These are phyloP conservation scores for Rubus parviflorus DNA, from an alignment of 306 rosid species.

Conservation along the genomic window DNA sequence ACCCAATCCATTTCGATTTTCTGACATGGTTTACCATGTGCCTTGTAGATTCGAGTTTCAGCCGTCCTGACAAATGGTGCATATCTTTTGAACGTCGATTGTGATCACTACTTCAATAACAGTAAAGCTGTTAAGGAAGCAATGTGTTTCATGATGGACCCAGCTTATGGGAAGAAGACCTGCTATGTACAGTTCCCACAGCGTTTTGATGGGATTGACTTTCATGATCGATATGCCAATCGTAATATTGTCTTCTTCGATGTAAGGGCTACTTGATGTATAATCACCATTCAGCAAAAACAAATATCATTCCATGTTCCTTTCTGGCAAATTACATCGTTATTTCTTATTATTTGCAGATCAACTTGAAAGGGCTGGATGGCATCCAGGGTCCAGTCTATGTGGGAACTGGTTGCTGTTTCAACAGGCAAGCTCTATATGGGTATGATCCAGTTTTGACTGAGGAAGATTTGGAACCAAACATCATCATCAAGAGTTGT, in stretches of 20 bases:
- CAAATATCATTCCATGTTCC: not conserved
- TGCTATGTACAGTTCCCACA: slow-evolving; percentile 99
- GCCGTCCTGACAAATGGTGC: slow-evolving; percentile 99
- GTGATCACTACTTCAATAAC: slow-evolving; percentile 99
- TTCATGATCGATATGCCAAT: slow-evolving; percentile 99
- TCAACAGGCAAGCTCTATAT: slow-evolving; percentile 97
- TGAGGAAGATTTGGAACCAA: slow-evolving; percentile 91
- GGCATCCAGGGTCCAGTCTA: slow-evolving; percentile 99
- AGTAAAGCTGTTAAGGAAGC: slow-evolving; percentile 98
- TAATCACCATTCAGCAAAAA: not conserved
- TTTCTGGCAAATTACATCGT: not conserved
- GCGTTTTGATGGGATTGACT: slow-evolving; percentile 96
- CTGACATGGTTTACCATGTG: slow-evolving; percentile 35
- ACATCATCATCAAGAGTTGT: slow-evolving; percentile 88
- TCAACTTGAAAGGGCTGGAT: slow-evolving; percentile 95
- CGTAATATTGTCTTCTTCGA: slow-evolving; percentile 97
- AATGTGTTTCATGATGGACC: slow-evolving; percentile 99
- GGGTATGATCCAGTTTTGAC: slow-evolving; percentile 94
- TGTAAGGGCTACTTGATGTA: slow-evolving; percentile 48
- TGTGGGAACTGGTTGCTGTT: slow-evolving; percentile 99
- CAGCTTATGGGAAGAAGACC: slow-evolving; percentile 84
- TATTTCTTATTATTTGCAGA: slow-evolving; percentile 41
- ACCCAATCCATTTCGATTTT: slow-evolving; percentile 8
- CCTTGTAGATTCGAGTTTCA: slow-evolving; percentile 89
- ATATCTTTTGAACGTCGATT: slow-evolving; percentile 89